Base-by-base conservation (phyloP, 176 grass and related monocot species). In the Olyra latifolia region DNA sequence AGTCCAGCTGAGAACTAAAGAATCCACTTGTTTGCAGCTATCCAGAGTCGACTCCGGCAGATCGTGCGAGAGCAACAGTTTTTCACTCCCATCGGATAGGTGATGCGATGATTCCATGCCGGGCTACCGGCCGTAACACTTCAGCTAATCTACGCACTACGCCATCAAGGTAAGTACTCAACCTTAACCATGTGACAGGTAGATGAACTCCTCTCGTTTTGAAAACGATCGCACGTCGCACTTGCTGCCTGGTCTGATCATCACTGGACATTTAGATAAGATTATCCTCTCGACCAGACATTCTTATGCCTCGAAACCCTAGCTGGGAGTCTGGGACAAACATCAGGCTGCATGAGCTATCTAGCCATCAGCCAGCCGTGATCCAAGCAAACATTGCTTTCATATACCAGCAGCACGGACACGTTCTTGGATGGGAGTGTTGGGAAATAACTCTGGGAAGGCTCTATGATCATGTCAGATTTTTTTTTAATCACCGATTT, bases 401-500 rank as follows among this genome's bases (percentile, higher is more conserved):
- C 77, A 30, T 81, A 66, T 32, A 50, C 65, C 25, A 75, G 46
- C n/a, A 46, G 69, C 66, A 72, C 54, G 7, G 76, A 64, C 45
- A 44, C 28, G 7, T 46, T 70, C n/a, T 55, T 17, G 38, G 24
- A 85, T 46, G 13, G 3, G 29, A 71, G 45, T 62, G 62, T 72
- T 73, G 57, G 60, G 9, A 44, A 81, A 68, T 69, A 75, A 76
- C 66, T 76, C 55, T 17, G 54, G 43, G 55, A n/a, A 19, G 39
- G 15, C 87, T 84, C 82, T 75, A 43, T 62, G 70, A 80, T 29
- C 8, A 55, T 25, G 13, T 25, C 20, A 16, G 49, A 8, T 83
- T 64, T 45, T 82, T 73, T 43, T 10, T 40, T n/a, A n/a, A n/a
- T 70, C 71, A 50, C 66, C 63, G 29, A 41, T 62, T 89, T 63